phyloP scores from a whole-genome alignment of 495 filamentous ascomycete species.

The Mytilinidion resinicola region DNA sequence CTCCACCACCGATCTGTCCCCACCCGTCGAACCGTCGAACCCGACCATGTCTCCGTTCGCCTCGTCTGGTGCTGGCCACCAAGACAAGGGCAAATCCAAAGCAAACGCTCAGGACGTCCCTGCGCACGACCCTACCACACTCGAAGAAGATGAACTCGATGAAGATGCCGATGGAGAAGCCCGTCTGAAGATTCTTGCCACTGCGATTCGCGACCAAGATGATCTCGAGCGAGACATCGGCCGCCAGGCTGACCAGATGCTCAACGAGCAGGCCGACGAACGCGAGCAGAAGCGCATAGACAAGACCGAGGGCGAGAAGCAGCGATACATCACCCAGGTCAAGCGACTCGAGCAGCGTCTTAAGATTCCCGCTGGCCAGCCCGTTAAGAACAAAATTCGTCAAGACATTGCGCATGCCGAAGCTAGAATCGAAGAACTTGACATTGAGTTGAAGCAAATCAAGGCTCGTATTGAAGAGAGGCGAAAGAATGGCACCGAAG shows the following conservation, averaged over 20 bases:
- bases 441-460: slow-evolving; percentile 70
- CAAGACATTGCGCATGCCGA: slow-evolving; percentile 60
- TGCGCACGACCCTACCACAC: not conserved
- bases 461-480: slow-evolving; percentile 69
- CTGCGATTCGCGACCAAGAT: slow-evolving; percentile 74
- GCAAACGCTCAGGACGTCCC: not conserved
- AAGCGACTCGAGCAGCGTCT: slow-evolving; percentile 46
- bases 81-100: not conserved
- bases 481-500: slow-evolving; percentile 44
- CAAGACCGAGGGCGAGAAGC: slow-evolving; percentile 55
- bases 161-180: slow-evolving; percentile 47
- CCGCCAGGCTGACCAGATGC: slow-evolving; percentile 63
- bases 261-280: slow-evolving; percentile 80
- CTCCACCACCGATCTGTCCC: too few relatives aligned
- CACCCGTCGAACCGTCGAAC: too few relatives aligned
- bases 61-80: not conserved
- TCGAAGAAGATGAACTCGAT: not conserved
- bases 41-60: not conserved
- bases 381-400: slow-evolving; percentile 45
- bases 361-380: slow-evolving; percentile 42
- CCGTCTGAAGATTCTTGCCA: slow-evolving; percentile 60
- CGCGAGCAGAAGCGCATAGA: slow-evolving; percentile 80
- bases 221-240: slow-evolving; percentile 51
- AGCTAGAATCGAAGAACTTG: slow-evolving; percentile 51
- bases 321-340: slow-evolving; percentile 45